These are phyloP conservation scores for Aspergillus hancockii DNA, from an alignment of 495 filamentous ascomycete species.

Conservation along the genomic window DNA sequence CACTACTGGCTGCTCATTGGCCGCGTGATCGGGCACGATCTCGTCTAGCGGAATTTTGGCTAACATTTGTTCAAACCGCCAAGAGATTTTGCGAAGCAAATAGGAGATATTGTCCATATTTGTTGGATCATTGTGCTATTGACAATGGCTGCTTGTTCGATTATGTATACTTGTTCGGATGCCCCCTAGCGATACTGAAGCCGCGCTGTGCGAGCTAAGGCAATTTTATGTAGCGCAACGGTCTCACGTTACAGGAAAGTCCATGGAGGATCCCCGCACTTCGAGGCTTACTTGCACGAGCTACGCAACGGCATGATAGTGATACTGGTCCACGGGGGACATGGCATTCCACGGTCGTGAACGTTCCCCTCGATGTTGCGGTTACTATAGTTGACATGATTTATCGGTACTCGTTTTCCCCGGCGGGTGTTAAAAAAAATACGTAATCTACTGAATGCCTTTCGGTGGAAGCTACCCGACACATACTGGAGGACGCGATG, in stretches of 20 bases:
- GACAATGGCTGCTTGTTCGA: neutral
- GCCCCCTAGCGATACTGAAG: too few species aligned
- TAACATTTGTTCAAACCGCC: neutral
- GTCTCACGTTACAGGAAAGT: constrained; percentile 2
- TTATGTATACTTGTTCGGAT: neutral
- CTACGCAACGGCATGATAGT: neutral
- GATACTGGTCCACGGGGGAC: neutral
- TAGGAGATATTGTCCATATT: neutral
- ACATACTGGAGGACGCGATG: constrained; percentile 13
- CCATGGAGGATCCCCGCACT: constrained; percentile 13
- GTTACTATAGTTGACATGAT: constrained; percentile 9
- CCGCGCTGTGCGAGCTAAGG: too few species aligned
- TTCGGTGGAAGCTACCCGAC: constrained; percentile 9
- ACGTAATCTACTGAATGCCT: constrained; percentile 9
- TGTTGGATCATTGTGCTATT: neutral
- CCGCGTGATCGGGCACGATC: constrained; percentile 7
- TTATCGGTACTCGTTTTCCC: neutral
- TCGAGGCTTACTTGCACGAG: constrained; percentile 4
- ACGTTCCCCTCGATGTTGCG: constrained; percentile 8
- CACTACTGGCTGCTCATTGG: constrained; percentile 14
- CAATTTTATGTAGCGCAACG: too few species aligned
- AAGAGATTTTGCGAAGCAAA: constrained; percentile 7
- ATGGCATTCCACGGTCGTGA: neutral
- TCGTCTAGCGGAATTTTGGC: constrained; percentile 4
- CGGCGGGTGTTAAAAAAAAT: constrained; percentile 5